A percentile compares a stretch with the other conserved stretches of the same genome.
Evolutionary conservation across 768 basidiomycete species (phyloP).

Genomic region (Pulveroboletus sp.): DNA sequence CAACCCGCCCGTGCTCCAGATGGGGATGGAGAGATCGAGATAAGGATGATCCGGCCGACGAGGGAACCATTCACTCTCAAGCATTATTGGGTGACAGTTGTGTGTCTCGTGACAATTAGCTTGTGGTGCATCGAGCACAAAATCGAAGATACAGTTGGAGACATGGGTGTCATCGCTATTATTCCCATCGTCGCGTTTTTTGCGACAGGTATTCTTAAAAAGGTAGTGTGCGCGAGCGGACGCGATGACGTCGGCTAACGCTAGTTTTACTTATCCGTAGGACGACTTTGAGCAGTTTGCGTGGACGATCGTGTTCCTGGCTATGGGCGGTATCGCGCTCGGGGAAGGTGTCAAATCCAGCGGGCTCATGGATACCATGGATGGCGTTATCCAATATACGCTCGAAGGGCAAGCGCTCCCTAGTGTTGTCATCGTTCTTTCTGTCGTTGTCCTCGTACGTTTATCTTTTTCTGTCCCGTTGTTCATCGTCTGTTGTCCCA

Average conservation of each 20-base stretch:
- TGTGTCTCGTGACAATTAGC: conserved; percentile 79
- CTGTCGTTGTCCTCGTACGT: conserved; percentile 63
- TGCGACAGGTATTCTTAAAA: conserved; percentile 86
- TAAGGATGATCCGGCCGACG: conserved; percentile 79
- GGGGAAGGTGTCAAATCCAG: conserved; percentile 91
- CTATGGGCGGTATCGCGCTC: conserved; percentile 96
- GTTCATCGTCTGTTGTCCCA: too few species aligned
- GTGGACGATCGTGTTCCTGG: conserved; percentile 93
- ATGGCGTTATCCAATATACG: conserved; percentile 50
- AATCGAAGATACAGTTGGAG: conserved; percentile 74
- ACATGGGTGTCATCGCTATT: conserved; percentile 97
- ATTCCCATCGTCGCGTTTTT: conserved; percentile 93
- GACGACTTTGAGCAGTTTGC: conserved; percentile 93
- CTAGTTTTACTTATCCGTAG: conserved; percentile 34
- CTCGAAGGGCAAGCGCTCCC: conserved; percentile 63
- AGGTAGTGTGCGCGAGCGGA: conserved; percentile 47
- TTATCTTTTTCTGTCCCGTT: background rate
- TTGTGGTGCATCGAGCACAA: conserved; percentile 87
- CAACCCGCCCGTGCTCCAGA: conserved; percentile 65
- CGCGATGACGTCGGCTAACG: background rate
- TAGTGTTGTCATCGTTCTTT: conserved; percentile 65
- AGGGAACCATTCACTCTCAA: conserved; percentile 75
- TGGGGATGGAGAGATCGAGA: conserved; percentile 73
- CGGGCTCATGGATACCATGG: conserved; percentile 79
- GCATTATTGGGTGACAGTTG: conserved; percentile 86